Percentiles rank a stretch among this genome's conserved stretches.
phyloP scores from a whole-genome alignment of 768 basidiomycete species.

The Leccinellum albellum region DNA sequence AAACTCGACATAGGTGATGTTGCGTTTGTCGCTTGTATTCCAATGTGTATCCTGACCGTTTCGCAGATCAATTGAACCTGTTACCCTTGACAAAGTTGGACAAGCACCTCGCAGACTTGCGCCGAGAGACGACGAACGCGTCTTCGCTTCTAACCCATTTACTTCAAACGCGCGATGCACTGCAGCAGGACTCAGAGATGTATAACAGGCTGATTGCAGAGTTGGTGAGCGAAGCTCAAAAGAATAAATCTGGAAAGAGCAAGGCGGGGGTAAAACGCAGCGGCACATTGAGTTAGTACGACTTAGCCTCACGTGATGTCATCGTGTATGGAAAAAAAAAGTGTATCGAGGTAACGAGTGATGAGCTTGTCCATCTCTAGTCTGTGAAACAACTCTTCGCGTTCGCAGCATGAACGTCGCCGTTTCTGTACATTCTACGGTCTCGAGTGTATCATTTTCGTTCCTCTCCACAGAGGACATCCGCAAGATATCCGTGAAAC shows the following conservation, averaged over 20 bases:
- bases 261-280: constrained; percentile 45
- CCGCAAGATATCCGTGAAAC: constrained; percentile 93
- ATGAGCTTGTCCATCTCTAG: neutral
- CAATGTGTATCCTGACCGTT: constrained; percentile 4
- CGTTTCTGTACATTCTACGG: constrained; percentile 80
- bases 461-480: constrained; percentile 87
- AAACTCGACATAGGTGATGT: constrained; percentile 60
- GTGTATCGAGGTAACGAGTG: constrained; percentile 1
- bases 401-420: constrained; percentile 83
- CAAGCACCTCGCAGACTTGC: constrained; percentile 62
- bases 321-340: constrained; percentile 15
- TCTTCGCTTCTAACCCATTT: constrained; percentile 77
- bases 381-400: neutral
- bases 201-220: constrained; percentile 91
- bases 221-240: constrained; percentile 88
- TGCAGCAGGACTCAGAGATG: constrained; percentile 85
- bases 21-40: neutral
- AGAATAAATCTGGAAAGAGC: constrained; percentile 65
- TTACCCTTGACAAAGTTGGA: constrained; percentile 68
- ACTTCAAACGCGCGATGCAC: constrained; percentile 72
- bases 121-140: constrained; percentile 67
- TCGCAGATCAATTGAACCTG: constrained; percentile 65
- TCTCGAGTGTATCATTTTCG: constrained; percentile 86
- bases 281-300: constrained; percentile 38
- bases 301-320: constrained; percentile 13